Evolutionary conservation across 2,329 filamentous ascomycete genomes (phyloP), one percentile per base, ranked within the genome.

Genomic region (Aspergillus arachidicola): DNA sequence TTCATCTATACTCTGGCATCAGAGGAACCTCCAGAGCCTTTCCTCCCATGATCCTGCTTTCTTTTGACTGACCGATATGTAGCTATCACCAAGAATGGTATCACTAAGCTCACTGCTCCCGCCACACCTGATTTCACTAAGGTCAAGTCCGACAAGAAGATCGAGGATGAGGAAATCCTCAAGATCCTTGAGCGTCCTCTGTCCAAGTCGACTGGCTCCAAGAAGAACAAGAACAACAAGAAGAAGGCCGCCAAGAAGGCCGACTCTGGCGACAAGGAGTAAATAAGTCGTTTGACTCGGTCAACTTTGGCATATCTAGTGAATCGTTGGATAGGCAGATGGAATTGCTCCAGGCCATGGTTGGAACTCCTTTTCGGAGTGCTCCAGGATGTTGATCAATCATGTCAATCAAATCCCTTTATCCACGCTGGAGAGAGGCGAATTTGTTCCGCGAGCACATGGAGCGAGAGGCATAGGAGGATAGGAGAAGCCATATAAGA

Each of bases 71-170:
- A 68, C 46, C 12, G 50, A 51, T 43, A 34, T 45, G 57, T 57
- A 97, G 95, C 93, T 65, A 93, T 99, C 79, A 97, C 93, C 74
- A 99, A 99, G 88, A 97, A 98, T 79, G 95, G 95, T 70, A 84
- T 99, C 74, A 93, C 91, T 75, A 92, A 92, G 82, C 84, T 99
- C 63, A 89, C 92, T 72, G 89, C 87, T 30, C 90, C 95, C 38
- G 88, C 91, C 66, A 79, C 89, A 26, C 85, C 91, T 67, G 93
- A 98, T 76, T 78, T 95, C 66, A 87, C 85, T 76, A 93, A 94
- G 84, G 88, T 90, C 85, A 91, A 97, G 87, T 90, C 92, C 38
- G 94, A 98, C 80, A 98, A 98, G 88, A 97, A 97, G 87, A 97
- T 99, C 75, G 90, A 89, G 69, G 94, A 98, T 69, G 93, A 96